Evolutionary conservation across 164 flowering plant species (phyloP), one percentile per base, ranked within the genome.

Genomic region (Vitis cinerea): DNA sequence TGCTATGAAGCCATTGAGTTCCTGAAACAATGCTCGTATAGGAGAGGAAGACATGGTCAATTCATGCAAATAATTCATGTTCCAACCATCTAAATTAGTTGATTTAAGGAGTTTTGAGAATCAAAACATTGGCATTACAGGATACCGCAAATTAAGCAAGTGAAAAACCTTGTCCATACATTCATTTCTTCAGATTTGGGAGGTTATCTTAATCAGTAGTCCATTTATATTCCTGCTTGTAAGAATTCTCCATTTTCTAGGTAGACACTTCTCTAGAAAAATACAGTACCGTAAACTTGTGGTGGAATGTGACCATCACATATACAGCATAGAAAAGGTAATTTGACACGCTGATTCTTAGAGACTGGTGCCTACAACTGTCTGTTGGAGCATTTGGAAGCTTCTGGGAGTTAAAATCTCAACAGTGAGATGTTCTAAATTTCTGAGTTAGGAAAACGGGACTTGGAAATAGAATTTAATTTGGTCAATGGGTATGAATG

Each of bases 1-100:
- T 84, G 81, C 97, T 88, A 55, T 89, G 97, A 73, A 94, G 95
- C 93, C 95, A 94, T 65, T 94, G 93, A 64, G 86, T 83, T 77
- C 94, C 98, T 94, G 84, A 65, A 69, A 71, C 31, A 37, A 49
- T 67, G 61, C 3, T 27, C 51, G 47, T 23, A 23, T 23, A 23
- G 27, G 27, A 23, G 27, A 23, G 27, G 27, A 23, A 3, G 14
- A 8, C 14, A 51, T 8, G 14, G 14, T 10, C 15, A 27, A n/a
- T 47, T 48, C 27, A 60, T 9, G 61, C 31, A 23, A 59, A 11
- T 59, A 59, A 57, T n/a, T 11, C 10, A 37, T 4, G 61, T 19
- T 59, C 61, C 27, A 59, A 29, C 37, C 9, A 59, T 16, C 23
- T n/a, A 59, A 59, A 29, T 59, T 59, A 27, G 14, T 59, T 23